Percentiles rank a stretch among this genome's conserved stretches.
These are phyloP conservation scores for Priceomyces fermenticarens DNA, from an alignment of 805 yeast species.

Conservation along the genomic window DNA sequence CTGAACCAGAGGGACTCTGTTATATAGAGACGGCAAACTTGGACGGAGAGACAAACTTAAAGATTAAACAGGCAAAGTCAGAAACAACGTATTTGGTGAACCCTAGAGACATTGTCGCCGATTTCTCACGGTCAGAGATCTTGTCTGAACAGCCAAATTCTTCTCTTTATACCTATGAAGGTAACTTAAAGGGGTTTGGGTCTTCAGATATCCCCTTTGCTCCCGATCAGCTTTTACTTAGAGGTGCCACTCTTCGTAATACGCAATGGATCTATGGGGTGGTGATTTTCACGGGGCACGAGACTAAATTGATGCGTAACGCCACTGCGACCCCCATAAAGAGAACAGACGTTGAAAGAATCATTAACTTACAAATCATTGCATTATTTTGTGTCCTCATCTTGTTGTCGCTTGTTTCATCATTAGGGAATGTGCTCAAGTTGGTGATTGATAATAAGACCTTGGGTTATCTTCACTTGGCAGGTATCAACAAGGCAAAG, in stretches of 20 bases:
- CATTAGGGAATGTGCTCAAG: slow-evolving; percentile 83
- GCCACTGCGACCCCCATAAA: slow-evolving; percentile 99
- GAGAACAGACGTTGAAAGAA: slow-evolving; percentile 93
- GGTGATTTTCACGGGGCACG: slow-evolving; percentile 96
- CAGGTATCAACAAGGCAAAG: slow-evolving; percentile 62
- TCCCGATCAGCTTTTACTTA: slow-evolving; percentile 86
- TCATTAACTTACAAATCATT: slow-evolving; percentile 87
- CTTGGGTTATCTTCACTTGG: slow-evolving; percentile 64
- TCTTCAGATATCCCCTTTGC: slow-evolving; percentile 61
- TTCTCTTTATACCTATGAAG: slow-evolving; percentile 91
- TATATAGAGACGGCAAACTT: slow-evolving; percentile 96
- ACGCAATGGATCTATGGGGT: slow-evolving; percentile 95
- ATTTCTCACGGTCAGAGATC: slow-evolving; percentile 39
- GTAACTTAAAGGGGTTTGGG: slow-evolving; percentile 64
- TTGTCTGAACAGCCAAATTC: slow-evolving; percentile 92
- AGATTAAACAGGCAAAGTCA: slow-evolving; percentile 82
- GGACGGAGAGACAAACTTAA: slow-evolving; percentile 96
- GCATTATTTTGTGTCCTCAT: slow-evolving; percentile 82
- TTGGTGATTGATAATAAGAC: slow-evolving; percentile 49
- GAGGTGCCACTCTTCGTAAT: slow-evolving; percentile 95
- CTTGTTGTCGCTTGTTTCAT: slow-evolving; percentile 71
- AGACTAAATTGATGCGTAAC: slow-evolving; percentile 95
- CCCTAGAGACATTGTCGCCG: slow-evolving; percentile 49
- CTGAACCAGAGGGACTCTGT: slow-evolving; percentile 98
- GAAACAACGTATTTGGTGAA: slow-evolving; percentile 76